phyloP scores from a whole-genome alignment of 257 asterid species.

The Leptodermis oblonga region DNA sequence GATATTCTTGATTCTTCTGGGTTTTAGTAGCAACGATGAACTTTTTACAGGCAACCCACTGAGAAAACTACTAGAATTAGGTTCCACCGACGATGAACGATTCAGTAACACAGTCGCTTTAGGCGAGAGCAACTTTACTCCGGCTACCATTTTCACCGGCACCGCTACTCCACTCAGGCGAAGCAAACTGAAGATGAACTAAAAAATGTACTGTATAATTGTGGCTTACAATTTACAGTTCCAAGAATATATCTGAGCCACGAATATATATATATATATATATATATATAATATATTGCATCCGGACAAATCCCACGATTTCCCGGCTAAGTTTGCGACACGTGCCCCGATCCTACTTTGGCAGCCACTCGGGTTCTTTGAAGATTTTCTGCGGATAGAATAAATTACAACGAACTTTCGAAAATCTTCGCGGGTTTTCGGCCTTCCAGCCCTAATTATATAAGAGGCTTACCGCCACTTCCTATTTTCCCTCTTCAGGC shows the following conservation, averaged over 20 bases:
- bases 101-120: slow-evolving; percentile 29
- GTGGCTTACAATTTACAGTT: slow-evolving; percentile 8
- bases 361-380: slow-evolving; percentile 22
- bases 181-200: slow-evolving; percentile 5
- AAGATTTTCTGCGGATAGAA: slow-evolving; percentile 30
- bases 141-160: slow-evolving; percentile 23
- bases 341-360: slow-evolving; percentile 32
- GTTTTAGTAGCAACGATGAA: slow-evolving; percentile 37
- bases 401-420: slow-evolving; percentile 3
- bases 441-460: too few relatives aligned
- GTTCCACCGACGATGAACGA: slow-evolving; percentile 32
- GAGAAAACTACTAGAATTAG: slow-evolving; percentile 29
- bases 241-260: slow-evolving; percentile 5
- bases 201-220: not conserved
- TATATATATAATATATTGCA: too few relatives aligned
- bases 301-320: slow-evolving; percentile 1
- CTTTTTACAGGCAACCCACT: slow-evolving; percentile 42
- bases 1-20: slow-evolving; percentile 38
- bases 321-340: slow-evolving; percentile 36
- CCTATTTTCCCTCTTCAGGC: too few relatives aligned
- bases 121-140: slow-evolving; percentile 41
- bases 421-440: not conserved
- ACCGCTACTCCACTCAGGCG: not conserved
- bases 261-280: too few relatives aligned
- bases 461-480: too few relatives aligned